A percentile compares a stretch with the other conserved stretches of the same genome.
Conservation (phyloP, 2,329 filamentous ascomycete species). For the Chrysosporium keratinophilum region DNA sequence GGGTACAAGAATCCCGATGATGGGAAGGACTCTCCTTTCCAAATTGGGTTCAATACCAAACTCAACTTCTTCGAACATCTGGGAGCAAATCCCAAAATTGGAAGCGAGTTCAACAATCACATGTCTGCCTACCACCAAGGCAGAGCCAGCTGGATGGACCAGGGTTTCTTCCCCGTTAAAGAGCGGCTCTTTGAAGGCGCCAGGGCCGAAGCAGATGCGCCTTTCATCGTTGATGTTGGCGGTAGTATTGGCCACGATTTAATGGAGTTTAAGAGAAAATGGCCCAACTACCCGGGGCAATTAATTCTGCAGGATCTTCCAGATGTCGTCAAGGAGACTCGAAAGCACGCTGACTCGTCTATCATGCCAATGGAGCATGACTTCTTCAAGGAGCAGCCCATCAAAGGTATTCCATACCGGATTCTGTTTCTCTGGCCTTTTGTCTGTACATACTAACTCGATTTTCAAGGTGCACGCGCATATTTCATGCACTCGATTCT, state of each 20-base stretch:
- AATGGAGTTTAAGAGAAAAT: constrained; percentile 29
- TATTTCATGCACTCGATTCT: constrained; percentile 31
- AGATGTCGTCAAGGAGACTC: constrained; percentile 25
- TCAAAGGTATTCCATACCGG: constrained; percentile 30
- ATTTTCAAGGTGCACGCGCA: constrained; percentile 25
- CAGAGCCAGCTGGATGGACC: constrained; percentile 9
- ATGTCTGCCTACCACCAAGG: constrained; percentile 9
- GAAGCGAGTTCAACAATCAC: constrained; percentile 21
- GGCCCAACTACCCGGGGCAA: constrained; percentile 31
- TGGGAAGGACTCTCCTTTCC: constrained; percentile 21
- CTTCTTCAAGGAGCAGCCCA: constrained; percentile 39
- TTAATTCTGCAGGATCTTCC: constrained; percentile 43
- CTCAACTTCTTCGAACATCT: constrained; percentile 25
- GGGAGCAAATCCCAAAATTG: constrained; percentile 17
- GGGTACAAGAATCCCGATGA: constrained; percentile 23
- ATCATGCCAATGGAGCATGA: constrained; percentile 35
- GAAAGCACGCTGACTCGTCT: constrained; percentile 8
- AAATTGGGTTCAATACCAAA: constrained; percentile 22
- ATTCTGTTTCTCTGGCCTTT: not conserved
- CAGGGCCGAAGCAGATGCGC: constrained; percentile 13
- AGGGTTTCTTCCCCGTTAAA: constrained; percentile 7
- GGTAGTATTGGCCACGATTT: constrained; percentile 37
- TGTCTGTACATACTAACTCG: not conserved
- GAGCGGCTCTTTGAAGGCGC: not conserved
- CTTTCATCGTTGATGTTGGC: constrained; percentile 36